phyloP scores from a whole-genome alignment of 1,139 yeast species.

The Magnusiomyces ingens region DNA sequence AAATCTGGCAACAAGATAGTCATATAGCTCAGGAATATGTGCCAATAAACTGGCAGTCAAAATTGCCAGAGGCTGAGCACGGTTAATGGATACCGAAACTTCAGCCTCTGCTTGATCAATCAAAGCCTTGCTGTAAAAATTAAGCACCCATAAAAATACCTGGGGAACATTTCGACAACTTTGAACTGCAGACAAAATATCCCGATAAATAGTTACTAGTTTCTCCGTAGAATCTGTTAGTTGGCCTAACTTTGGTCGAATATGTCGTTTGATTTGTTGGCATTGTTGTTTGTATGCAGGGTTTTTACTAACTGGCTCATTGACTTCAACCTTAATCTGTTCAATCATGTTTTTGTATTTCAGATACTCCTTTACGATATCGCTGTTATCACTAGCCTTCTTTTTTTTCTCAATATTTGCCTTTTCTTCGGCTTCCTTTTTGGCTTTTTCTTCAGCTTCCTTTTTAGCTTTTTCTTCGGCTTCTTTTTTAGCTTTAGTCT shows the following conservation, averaged over 20 bases:
- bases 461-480: slow-evolving; percentile 12
- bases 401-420: slow-evolving; percentile 13
- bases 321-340: slow-evolving; percentile 51
- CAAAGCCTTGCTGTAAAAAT: slow-evolving; percentile 75
- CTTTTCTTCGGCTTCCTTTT: slow-evolving; percentile 5
- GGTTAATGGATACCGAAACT: slow-evolving; percentile 68
- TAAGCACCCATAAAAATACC: slow-evolving; percentile 66
- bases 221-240: slow-evolving; percentile 66
- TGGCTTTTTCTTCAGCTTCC: slow-evolving; percentile 8
- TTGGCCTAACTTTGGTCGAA: slow-evolving; percentile 89
- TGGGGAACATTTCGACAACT: slow-evolving; percentile 41
- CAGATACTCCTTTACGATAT: slow-evolving; percentile 44
- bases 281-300: slow-evolving; percentile 37
- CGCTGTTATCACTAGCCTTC: slow-evolving; percentile 32
- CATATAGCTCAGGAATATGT: slow-evolving; percentile 58
- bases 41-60: slow-evolving; percentile 51
- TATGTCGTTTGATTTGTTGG: slow-evolving; percentile 51
- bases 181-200: slow-evolving; percentile 45
- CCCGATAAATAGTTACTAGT: slow-evolving; percentile 43
- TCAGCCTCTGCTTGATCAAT: slow-evolving; percentile 93
- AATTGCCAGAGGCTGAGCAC: slow-evolving; percentile 74
- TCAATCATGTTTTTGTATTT: slow-evolving; percentile 50
- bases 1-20: slow-evolving; percentile 67
- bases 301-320: slow-evolving; percentile 25
- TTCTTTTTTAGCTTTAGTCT: slow-evolving; percentile 17